phyloP scores from a whole-genome alignment of 2,329 filamentous ascomycete species.

The Fusarium transvaalense region DNA sequence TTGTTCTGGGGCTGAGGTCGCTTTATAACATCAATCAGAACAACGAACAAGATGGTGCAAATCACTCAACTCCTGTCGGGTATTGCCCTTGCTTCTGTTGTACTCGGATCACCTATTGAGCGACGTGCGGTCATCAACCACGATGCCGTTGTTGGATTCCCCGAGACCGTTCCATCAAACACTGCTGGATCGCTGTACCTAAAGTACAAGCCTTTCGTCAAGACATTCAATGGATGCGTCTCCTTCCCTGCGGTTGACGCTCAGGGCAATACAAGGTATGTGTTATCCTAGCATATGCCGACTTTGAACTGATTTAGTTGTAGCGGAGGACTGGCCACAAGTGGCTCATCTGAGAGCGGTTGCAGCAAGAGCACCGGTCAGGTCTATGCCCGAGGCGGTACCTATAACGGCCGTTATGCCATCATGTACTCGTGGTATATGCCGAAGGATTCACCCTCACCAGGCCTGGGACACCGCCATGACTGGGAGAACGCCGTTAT shows the following conservation, averaged over 20 bases:
- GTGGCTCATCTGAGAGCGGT: slow-evolving; percentile 49
- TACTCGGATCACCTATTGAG: slow-evolving; percentile 45
- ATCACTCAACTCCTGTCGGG: slow-evolving; percentile 38
- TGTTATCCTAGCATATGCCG: not conserved
- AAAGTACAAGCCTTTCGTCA: slow-evolving; percentile 54
- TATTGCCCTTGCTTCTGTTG: slow-evolving; percentile 35
- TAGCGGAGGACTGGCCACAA: slow-evolving; percentile 53
- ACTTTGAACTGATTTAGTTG: slow-evolving; percentile 1
- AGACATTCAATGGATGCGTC: slow-evolving; percentile 71
- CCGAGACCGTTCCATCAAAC: slow-evolving; percentile 49
- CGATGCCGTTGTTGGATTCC: slow-evolving; percentile 52
- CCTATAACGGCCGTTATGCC: slow-evolving; percentile 51
- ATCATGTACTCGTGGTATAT: slow-evolving; percentile 63
- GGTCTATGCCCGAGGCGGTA: slow-evolving; percentile 54
- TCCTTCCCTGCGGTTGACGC: slow-evolving; percentile 72
- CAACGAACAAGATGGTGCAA: slow-evolving; percentile 38
- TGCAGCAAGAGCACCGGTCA: slow-evolving; percentile 55
- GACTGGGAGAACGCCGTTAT: slow-evolving; percentile 49
- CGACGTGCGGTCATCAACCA: slow-evolving; percentile 50
- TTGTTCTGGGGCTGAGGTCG: not conserved
- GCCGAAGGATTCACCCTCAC: slow-evolving; percentile 57
- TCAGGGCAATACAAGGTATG: slow-evolving; percentile 62
- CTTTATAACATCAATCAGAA: not conserved
- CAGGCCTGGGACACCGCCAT: slow-evolving; percentile 49
- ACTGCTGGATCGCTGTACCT: slow-evolving; percentile 48